Conservation (phyloP, 495 filamentous ascomycete species). For the Staphylotrichum longicolle region DNA sequence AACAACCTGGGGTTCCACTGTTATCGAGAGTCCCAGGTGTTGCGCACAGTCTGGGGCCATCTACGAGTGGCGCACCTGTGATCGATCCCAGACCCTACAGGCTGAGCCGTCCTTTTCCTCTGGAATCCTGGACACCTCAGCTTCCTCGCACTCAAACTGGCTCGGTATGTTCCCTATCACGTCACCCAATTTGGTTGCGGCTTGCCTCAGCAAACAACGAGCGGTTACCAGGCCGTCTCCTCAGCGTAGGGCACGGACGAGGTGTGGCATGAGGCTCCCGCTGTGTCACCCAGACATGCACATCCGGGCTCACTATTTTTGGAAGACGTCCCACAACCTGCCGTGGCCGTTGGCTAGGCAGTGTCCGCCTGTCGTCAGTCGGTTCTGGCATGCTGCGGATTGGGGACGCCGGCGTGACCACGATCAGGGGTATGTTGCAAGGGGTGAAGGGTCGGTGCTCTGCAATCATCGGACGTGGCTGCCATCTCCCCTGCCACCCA, state of each 20-base stretch:
- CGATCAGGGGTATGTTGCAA: background rate
- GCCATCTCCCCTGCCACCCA: background rate
- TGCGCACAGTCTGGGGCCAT: no score
- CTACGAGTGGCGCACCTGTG: no score
- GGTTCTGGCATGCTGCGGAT: background rate
- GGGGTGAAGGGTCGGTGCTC: background rate
- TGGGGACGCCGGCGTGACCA: background rate
- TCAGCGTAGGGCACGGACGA: background rate
- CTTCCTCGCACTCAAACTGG: no score
- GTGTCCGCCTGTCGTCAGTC: constrained; percentile 7
- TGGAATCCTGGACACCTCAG: no score
- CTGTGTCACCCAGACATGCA: background rate
- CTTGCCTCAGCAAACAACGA: background rate
- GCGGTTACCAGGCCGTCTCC: constrained; percentile 3
- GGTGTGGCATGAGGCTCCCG: background rate
- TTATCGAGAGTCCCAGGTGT: no score
- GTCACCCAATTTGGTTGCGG: background rate
- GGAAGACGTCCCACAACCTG: background rate
- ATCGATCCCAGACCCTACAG: no score
- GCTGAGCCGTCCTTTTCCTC: no score
- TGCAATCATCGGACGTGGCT: background rate
- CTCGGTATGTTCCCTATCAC: background rate
- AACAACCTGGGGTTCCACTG: no score
- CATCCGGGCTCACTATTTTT: background rate
- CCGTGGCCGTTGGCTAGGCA: constrained; percentile 9